Conservation (phyloP, 495 filamentous ascomycete genomes). For the Pseudevernia furfuracea region DNA sequence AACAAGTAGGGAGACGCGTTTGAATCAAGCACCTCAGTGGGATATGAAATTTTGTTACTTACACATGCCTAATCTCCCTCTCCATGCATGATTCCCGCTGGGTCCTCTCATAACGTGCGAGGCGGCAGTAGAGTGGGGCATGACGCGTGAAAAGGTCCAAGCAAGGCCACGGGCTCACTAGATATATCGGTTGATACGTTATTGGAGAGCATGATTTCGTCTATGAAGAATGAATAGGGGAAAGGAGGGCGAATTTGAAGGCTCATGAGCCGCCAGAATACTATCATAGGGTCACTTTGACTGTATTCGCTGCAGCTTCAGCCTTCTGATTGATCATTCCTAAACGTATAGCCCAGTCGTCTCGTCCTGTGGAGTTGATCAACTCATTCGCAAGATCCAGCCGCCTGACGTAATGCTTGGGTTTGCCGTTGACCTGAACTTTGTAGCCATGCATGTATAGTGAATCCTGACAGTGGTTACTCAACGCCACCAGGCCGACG, state of each 20-base stretch:
- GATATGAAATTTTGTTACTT: too few relatives aligned
- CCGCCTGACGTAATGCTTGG: slow-evolving; percentile 31
- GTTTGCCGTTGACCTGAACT: slow-evolving; percentile 23
- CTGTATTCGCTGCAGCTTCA: not conserved
- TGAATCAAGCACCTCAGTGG: too few relatives aligned
- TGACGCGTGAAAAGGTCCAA: not conserved
- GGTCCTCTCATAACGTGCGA: not conserved
- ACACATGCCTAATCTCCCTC: too few relatives aligned
- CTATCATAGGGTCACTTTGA: not conserved
- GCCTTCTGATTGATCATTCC: slow-evolving; percentile 28
- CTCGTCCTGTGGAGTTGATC: slow-evolving; percentile 29
- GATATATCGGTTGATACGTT: not conserved
- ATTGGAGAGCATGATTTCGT: not conserved
- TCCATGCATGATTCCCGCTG: too few relatives aligned
- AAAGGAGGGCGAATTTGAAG: not conserved
- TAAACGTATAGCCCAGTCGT: slow-evolving; percentile 36
- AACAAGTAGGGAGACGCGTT: not conserved
- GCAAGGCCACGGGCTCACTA: not conserved
- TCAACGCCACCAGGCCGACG: slow-evolving; percentile 43
- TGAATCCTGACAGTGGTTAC: slow-evolving; percentile 31
- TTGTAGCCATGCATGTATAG: slow-evolving; percentile 31
- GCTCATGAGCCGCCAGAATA: not conserved
- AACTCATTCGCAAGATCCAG: slow-evolving; percentile 35
- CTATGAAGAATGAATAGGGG: not conserved
- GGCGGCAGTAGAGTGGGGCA: not conserved